Evolutionary conservation across 1,139 yeast genomes (phyloP), one percentile per base, ranked within the genome.

Genomic region (Lodderomyces theae): DNA sequence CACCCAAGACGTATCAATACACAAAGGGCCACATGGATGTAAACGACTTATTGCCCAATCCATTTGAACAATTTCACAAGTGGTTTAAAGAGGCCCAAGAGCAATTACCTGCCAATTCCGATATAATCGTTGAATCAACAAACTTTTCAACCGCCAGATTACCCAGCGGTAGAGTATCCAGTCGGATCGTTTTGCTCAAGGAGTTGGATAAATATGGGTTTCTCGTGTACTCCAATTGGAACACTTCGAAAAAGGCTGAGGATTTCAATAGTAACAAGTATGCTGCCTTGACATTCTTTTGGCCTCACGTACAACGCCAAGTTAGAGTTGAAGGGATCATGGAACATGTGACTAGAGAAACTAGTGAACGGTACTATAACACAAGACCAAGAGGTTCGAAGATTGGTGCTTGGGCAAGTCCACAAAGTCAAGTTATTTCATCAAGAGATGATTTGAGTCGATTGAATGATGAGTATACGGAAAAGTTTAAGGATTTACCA

Each of bases 351-450:
- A 69, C 80, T 24, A 72, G 82, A 45, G 90, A 85, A 51, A 87
- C 86, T 30, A 77, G 89, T 8, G 80, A 83, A 52, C 72, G 82
- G 41, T 92, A 92, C 63, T 92, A 80, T 63, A 75, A 79, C 41
- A 85, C 96, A 1, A 75, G 98, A 55, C 97, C 98, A 26, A 73
- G 95, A 46, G 97, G 95, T 5, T 86, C 96, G 17, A 81, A 86
- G 57, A 81, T 92, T 46, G 97, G 98, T 18, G 98, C 98, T 0
- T 90, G 97, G 96, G 86, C 97, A 0, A 83, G 95, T 34, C 95
- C 95, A 2, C 98, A 92, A 68, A 80, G 90, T 33, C 71, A 74
- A 43, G 72, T 69, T 1, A 71, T 92, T 24, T 54, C 60, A 16
- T 62, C 70, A 31, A 72, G 96, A 50, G 74, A 76, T 13, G 84